Evolutionary conservation across 805 yeast species (phyloP).

Genomic region (Candida maris): DNA sequence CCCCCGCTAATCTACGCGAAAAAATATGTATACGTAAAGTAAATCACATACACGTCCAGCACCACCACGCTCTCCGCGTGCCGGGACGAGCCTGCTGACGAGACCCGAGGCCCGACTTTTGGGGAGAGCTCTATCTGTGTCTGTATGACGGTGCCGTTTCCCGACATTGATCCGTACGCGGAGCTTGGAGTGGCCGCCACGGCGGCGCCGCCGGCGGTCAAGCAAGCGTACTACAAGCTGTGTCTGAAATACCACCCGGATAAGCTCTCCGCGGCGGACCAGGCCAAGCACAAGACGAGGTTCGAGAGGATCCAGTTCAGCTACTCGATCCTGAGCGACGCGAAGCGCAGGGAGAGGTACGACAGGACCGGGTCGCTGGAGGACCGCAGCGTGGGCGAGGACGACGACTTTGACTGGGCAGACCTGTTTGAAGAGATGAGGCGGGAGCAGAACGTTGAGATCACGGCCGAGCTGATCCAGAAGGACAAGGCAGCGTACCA

Average conservation of each 20-base stretch:
- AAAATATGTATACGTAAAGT: too few species aligned
- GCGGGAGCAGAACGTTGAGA: conserved; percentile 37
- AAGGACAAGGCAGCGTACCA: conserved; percentile 67
- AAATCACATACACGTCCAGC: too few species aligned
- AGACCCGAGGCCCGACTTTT: too few species aligned
- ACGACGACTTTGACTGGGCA: conserved; percentile 51
- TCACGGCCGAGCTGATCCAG: conserved; percentile 62
- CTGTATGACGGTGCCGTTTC: conserved; percentile 42
- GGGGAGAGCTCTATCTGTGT: too few species aligned
- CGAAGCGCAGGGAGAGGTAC: conserved; percentile 49
- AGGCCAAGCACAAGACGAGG: conserved; percentile 30
- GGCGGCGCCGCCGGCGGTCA: conserved; percentile 52
- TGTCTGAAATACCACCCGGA: conserved; percentile 73
- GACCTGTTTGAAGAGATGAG: conserved; percentile 46
- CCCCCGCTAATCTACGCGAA: too few species aligned
- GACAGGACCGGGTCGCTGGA: conserved; percentile 68
- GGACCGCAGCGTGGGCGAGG: conserved; percentile 32
- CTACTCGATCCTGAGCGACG: conserved; percentile 63
- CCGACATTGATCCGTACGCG: conserved; percentile 61
- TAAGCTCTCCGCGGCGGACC: conserved; percentile 39
- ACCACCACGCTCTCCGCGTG: too few species aligned
- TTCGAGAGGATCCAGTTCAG: conserved; percentile 77
- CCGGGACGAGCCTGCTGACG: too few species aligned
- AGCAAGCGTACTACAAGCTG: conserved; percentile 60
- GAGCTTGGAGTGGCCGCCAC: conserved; percentile 39